Evolutionary conservation across 2,329 filamentous ascomycete genomes (phyloP).

Genomic region (Calonectria leucothoes): DNA sequence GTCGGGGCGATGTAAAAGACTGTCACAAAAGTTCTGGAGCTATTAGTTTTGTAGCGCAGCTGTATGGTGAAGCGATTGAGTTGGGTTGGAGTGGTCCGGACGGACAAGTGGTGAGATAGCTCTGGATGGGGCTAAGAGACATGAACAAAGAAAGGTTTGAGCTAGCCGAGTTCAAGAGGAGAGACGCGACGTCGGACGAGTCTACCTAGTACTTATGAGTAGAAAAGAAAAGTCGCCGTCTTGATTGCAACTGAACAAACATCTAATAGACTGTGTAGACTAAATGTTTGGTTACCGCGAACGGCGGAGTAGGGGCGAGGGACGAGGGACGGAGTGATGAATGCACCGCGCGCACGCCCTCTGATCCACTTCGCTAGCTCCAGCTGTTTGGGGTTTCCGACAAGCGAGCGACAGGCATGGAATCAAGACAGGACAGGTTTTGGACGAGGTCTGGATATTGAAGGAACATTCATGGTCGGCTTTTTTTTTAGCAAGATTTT

Average conservation of each 20-base stretch:
- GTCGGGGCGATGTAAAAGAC: not conserved
- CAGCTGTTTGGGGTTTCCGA: not conserved
- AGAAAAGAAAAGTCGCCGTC: not conserved
- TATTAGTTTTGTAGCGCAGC: not conserved
- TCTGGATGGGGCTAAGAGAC: not conserved
- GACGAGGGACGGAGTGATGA: not conserved
- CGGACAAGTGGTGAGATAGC: not conserved
- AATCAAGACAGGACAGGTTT: not conserved
- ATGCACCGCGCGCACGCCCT: constrained; percentile 12
- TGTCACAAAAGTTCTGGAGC: not conserved
- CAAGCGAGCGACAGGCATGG: not conserved
- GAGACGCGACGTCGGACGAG: not conserved
- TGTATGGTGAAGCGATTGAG: constrained; percentile 4
- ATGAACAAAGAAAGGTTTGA: constrained; percentile 6
- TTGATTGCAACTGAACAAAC: constrained; percentile 3
- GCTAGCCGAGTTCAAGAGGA: not conserved
- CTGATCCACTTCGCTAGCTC: constrained; percentile 18
- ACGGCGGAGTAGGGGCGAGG: constrained; percentile 1
- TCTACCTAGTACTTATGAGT: constrained; percentile 1
- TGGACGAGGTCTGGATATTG: not conserved
- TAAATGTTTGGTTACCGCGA: constrained; percentile 13
- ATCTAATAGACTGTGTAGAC: not conserved
- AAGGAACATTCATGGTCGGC: not conserved
- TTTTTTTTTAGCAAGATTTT: too few species aligned
- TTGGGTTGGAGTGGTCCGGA: not conserved